Percentiles rank a stretch among this genome's conserved stretches.
These are phyloP conservation scores for Barnettozyma wickerhamii DNA, from an alignment of 805 yeast species.

Conservation along the genomic window DNA sequence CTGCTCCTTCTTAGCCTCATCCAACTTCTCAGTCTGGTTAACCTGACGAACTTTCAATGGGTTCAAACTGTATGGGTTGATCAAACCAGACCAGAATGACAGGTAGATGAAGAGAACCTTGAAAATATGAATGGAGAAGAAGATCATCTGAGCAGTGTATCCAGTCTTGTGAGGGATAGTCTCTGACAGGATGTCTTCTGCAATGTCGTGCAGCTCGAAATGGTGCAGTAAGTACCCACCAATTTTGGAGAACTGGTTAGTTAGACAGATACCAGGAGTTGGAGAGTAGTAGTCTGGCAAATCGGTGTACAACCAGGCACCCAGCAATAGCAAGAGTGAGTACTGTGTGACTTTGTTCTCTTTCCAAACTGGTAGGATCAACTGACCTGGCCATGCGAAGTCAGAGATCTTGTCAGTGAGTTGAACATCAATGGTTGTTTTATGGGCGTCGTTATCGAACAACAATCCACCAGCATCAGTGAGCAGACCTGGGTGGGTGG, in stretches of 20 bases:
- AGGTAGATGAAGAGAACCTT: conserved; percentile 56
- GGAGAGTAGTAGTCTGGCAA: conserved; percentile 86
- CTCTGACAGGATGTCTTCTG: conserved; percentile 47
- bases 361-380: conserved; percentile 72
- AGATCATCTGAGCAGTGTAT: conserved; percentile 52
- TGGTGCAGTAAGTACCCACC: conserved; percentile 26
- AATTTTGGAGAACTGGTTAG: conserved; percentile 47
- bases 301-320: conserved; percentile 87
- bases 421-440: conserved; percentile 41
- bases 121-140: conserved; percentile 67
- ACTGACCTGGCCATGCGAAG: conserved; percentile 84
- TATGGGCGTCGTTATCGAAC: conserved; percentile 55
- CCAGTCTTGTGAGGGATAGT: conserved; percentile 36
- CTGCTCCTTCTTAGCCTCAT: conserved; percentile 32
- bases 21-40: conserved; percentile 31
- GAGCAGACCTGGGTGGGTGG: conserved; percentile 70
- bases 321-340: conserved; percentile 33
- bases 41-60: conserved; percentile 29
- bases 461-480: conserved; percentile 81
- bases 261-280: conserved; percentile 85
- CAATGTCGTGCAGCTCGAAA: conserved; percentile 40
- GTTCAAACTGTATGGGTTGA: conserved; percentile 66
- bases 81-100: conserved; percentile 61
- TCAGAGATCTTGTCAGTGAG: conserved; percentile 51
- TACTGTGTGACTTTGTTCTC: conserved; percentile 39